phyloP scores from a whole-genome alignment of 129 eudicot genomes.

The Centella asiatica region DNA sequence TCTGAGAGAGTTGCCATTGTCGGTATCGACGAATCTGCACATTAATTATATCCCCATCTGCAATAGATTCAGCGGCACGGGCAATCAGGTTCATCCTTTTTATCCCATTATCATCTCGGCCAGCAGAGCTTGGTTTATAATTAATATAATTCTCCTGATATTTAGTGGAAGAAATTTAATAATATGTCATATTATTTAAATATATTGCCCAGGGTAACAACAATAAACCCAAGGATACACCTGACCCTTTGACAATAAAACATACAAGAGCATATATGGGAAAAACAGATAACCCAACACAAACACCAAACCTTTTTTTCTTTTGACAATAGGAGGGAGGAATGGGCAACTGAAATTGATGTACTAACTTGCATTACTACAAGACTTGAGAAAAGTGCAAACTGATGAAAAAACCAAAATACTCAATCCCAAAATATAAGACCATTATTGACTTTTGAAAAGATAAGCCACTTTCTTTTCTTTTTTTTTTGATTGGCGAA shows the following conservation, averaged over 20 bases:
- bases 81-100: constrained; percentile 73
- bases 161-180: constrained; percentile 8
- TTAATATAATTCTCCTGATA: constrained; percentile 91
- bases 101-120: constrained; percentile 74
- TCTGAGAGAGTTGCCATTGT: constrained; percentile 92
- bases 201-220: too few relatives aligned
- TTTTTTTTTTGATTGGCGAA: too few relatives aligned
- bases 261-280: too few relatives aligned
- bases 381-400: too few relatives aligned
- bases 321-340: background rate
- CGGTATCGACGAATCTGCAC: constrained; percentile 90
- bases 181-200: too few relatives aligned
- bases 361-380: background rate
- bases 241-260: too few relatives aligned
- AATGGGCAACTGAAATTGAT: background rate
- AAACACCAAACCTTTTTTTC: background rate
- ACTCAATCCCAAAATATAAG: too few relatives aligned
- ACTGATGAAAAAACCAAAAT: too few relatives aligned
- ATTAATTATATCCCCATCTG: constrained; percentile 81
- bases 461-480: too few relatives aligned
- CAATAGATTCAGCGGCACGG: constrained; percentile 98
- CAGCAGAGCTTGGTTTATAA: constrained; percentile 72
- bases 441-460: too few relatives aligned
- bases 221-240: too few relatives aligned
- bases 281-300: too few relatives aligned